Conservation (phyloP, 1,284 basidiomycete genomes). For the Leccinum pachyderme region DNA sequence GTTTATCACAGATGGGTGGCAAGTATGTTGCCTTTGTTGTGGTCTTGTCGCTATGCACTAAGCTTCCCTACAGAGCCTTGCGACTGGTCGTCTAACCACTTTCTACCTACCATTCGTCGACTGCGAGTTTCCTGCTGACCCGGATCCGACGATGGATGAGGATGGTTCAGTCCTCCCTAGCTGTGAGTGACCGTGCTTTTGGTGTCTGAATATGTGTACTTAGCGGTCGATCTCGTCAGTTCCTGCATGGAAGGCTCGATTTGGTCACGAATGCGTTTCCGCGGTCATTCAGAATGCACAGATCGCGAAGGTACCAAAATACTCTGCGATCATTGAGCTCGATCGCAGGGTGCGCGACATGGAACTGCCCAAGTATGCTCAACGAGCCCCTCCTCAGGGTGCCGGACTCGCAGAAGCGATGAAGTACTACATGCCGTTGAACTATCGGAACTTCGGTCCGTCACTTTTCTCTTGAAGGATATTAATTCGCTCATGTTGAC, state of each 20-base stretch:
- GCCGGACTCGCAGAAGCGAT: constrained; percentile 50
- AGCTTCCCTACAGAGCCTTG: constrained; percentile 41
- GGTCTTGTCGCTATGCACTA: background rate
- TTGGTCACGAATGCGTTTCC: constrained; percentile 65
- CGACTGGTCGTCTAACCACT: constrained; percentile 63
- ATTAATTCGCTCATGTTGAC: constrained; percentile 2
- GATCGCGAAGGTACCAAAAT: constrained; percentile 63
- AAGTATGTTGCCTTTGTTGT: constrained; percentile 38
- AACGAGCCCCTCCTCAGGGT: constrained; percentile 41
- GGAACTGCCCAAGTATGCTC: constrained; percentile 54
- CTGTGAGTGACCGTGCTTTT: constrained; percentile 41
- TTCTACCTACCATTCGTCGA: constrained; percentile 67
- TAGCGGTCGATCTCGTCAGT: constrained; percentile 39
- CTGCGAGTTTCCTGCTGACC: constrained; percentile 58
- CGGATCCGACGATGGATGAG: constrained; percentile 49
- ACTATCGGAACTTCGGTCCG: constrained; percentile 65
- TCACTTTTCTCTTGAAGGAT: constrained; percentile 9
- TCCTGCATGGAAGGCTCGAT: constrained; percentile 69
- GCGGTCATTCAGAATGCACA: constrained; percentile 63
- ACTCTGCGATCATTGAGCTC: constrained; percentile 59
- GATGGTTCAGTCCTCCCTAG: constrained; percentile 52
- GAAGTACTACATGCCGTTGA: constrained; percentile 64
- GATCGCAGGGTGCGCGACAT: constrained; percentile 64
- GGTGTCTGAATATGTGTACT: background rate
- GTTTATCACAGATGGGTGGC: constrained; percentile 68